Evolutionary conservation across 179 eudicot genomes (phyloP).

Genomic region (Actinidia chinensis): DNA sequence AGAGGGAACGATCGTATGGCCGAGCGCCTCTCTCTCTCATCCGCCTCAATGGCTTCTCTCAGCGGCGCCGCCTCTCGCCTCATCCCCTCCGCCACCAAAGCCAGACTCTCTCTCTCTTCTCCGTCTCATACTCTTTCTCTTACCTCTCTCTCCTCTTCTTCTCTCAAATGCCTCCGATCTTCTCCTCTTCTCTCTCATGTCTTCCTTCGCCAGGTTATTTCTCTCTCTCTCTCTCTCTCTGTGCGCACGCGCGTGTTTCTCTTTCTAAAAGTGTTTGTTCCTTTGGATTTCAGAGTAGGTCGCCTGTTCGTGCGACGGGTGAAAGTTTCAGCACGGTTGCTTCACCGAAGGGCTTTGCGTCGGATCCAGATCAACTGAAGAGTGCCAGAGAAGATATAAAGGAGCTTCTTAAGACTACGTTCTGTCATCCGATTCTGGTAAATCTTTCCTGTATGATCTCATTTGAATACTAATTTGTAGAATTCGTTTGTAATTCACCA

Average conservation of each 20-base stretch:
- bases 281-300: conserved; percentile 30
- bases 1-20: conserved; percentile 6
- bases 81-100: conserved; percentile 34
- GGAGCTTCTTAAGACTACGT: conserved; percentile 56
- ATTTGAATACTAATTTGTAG: no score
- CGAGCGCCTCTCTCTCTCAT: conserved; percentile 7
- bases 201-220: conserved; percentile 28
- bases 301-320: conserved; percentile 21
- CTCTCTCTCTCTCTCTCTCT: conserved; percentile 32
- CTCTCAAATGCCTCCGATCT: conserved; percentile 48
- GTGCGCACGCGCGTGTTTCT: background rate
- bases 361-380: conserved; percentile 67
- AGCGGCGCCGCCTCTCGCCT: conserved; percentile 44
- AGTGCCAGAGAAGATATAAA: conserved; percentile 79
- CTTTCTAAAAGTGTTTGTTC: background rate
- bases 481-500: no score
- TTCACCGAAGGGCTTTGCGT: conserved; percentile 59
- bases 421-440: conserved; percentile 81
- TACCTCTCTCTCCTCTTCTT: conserved; percentile 22
- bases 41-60: conserved; percentile 33
- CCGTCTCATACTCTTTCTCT: conserved; percentile 11
- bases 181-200: conserved; percentile 44
- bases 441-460: background rate
- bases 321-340: conserved; percentile 36
- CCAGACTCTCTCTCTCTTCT: conserved; percentile 27